Evolutionary conservation across 768 basidiomycete genomes (phyloP).

Genomic region (Rhizopogon vulgaris): DNA sequence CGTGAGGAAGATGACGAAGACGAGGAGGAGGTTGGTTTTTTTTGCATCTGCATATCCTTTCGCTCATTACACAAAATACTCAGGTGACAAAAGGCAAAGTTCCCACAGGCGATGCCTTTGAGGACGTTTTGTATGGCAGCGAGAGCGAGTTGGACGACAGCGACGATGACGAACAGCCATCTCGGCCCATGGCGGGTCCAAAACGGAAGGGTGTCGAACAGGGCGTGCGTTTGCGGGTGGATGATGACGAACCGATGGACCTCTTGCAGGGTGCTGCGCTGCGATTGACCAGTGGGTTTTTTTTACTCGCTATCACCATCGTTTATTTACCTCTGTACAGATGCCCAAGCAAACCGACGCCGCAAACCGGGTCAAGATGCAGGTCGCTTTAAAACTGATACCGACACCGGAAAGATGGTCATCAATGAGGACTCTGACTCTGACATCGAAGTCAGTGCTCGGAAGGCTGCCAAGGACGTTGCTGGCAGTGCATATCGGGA

Average conservation of each 20-base stretch:
- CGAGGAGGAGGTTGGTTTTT: conserved; percentile 39
- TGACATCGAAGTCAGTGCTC: conserved; percentile 35
- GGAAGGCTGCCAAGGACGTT: conserved; percentile 41
- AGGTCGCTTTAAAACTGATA: conserved; percentile 80
- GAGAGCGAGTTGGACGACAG: conserved; percentile 83
- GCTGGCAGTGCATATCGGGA: conserved; percentile 82
- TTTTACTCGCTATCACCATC: neutral
- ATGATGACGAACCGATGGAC: conserved; percentile 95
- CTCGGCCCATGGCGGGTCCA: conserved; percentile 23
- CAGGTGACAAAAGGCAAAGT: conserved; percentile 43
- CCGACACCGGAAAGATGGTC: conserved; percentile 74
- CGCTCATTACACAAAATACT: neutral
- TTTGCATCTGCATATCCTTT: neutral
- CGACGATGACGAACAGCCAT: conserved; percentile 46
- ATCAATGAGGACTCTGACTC: conserved; percentile 56
- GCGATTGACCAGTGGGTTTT: conserved; percentile 58
- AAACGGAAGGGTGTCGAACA: conserved; percentile 32
- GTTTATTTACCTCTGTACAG: conserved; percentile 21
- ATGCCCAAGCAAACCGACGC: conserved; percentile 40
- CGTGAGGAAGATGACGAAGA: conserved; percentile 52
- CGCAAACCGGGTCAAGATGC: conserved; percentile 86
- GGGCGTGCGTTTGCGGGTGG: conserved; percentile 69
- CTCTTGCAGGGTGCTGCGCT: conserved; percentile 75
- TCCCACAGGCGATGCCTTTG: conserved; percentile 81
- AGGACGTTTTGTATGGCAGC: conserved; percentile 95